A percentile compares a stretch with the other conserved stretches of the same genome.
Conservation (phyloP, 345 rosid species). For the Eucalyptus victrix region DNA sequence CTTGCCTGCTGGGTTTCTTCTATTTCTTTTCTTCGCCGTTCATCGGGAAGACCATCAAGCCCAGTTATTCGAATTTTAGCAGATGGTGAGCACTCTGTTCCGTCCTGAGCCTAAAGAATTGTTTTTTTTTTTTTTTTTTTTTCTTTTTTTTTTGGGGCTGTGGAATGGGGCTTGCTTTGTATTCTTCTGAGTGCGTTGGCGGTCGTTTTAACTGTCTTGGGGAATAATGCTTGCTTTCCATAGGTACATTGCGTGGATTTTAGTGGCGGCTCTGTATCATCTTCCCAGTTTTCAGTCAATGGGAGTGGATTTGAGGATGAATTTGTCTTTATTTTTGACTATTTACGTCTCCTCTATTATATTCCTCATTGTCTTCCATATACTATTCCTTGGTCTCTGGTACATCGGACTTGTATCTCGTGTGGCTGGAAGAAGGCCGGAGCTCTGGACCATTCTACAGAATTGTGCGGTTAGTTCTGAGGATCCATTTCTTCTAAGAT, state of each 20-base stretch:
- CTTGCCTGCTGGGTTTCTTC: conserved; percentile 94
- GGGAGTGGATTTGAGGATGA: conserved; percentile 99
- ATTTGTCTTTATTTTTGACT: conserved; percentile 86
- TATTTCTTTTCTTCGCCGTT: conserved; percentile 98
- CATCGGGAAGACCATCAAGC: conserved; percentile 88
- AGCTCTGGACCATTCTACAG: conserved; percentile 80
- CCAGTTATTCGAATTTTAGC: conserved; percentile 94
- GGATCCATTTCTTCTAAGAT: not conserved
- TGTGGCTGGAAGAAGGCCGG: conserved; percentile 93
- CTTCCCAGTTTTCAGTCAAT: conserved; percentile 99
- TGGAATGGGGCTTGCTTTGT: not conserved
- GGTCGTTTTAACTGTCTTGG: not conserved
- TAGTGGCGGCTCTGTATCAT: conserved; percentile 94
- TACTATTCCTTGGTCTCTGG: conserved; percentile 86
- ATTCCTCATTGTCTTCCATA: conserved; percentile 90
- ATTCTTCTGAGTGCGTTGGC: not conserved
- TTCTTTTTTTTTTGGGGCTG: too few relatives aligned
- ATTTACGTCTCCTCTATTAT: conserved; percentile 74
- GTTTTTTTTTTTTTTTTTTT: too few relatives aligned
- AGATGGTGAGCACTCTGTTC: conserved; percentile 52
- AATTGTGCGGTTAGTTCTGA: conserved; percentile 75
- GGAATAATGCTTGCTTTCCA: not conserved
- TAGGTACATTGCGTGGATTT: conserved; percentile 99
- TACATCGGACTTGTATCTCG: conserved; percentile 89
- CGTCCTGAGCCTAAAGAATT: not conserved